Conservation (phyloP, 2,329 filamentous ascomycete genomes). For the Neonectria ditissima region DNA sequence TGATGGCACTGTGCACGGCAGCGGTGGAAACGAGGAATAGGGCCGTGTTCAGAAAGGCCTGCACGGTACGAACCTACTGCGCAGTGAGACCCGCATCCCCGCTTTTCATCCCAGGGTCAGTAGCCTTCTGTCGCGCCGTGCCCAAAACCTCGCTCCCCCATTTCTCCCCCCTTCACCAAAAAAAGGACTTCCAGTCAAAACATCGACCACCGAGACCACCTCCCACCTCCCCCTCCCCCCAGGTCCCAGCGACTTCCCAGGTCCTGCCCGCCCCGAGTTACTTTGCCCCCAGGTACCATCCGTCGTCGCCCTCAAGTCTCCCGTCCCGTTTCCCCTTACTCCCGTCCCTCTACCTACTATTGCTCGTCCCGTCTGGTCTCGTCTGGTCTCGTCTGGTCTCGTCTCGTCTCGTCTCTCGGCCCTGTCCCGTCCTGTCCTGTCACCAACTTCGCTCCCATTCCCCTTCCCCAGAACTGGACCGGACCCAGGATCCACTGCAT, state of each 20-base stretch:
- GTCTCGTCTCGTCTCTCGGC: conserved; percentile 16
- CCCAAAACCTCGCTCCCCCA: conserved; percentile 46
- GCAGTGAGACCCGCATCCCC: conserved; percentile 15
- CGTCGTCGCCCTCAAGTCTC: conserved; percentile 43
- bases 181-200: conserved; percentile 53
- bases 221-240: conserved; percentile 43
- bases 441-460: conserved; percentile 34
- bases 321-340: conserved; percentile 36
- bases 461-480: conserved; percentile 25
- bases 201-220: conserved; percentile 46
- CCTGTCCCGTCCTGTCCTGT: conserved; percentile 24
- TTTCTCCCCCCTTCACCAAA: conserved; percentile 49
- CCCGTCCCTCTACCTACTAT: conserved; percentile 35
- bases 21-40: neutral
- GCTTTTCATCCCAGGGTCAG: conserved; percentile 33
- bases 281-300: conserved; percentile 56
- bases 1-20: neutral
- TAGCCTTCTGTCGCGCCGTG: conserved; percentile 45
- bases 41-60: neutral
- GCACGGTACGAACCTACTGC: neutral
- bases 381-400: conserved; percentile 17
- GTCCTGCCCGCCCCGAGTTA: conserved; percentile 51
- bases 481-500: conserved; percentile 45
- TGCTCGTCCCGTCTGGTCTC: conserved; percentile 16
- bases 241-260: conserved; percentile 48